phyloP scores from a whole-genome alignment of 257 asterid genomes.

The Oldenlandia corymbosa region DNA sequence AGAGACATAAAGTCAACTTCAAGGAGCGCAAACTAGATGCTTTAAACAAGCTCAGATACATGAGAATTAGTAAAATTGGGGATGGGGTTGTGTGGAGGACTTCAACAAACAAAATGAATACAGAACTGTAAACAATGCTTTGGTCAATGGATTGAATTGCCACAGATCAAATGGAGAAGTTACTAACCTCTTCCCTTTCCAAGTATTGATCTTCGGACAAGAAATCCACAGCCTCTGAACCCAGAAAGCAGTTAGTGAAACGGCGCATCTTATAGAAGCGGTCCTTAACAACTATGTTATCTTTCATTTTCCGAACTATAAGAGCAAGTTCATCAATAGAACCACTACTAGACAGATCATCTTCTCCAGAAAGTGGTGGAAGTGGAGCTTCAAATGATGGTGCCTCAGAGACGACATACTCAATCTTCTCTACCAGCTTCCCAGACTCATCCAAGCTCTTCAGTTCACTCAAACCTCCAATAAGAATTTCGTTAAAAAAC shows the following conservation, averaged over 20 bases:
- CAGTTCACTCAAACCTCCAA: constrained; percentile 68
- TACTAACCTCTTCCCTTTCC: constrained; percentile 80
- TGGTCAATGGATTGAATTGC: not conserved
- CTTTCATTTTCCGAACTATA: constrained; percentile 74
- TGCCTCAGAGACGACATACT: constrained; percentile 58
- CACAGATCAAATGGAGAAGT: constrained; percentile 17
- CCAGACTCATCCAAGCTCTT: constrained; percentile 65
- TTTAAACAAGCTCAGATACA: not conserved
- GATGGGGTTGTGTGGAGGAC: no score
- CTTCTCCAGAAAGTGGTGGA: constrained; percentile 97
- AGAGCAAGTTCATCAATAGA: constrained; percentile 79
- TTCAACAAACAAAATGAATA: no score
- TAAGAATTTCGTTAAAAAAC: constrained; percentile 70
- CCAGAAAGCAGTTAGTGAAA: constrained; percentile 59
- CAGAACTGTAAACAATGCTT: not conserved
- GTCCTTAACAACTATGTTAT: constrained; percentile 47
- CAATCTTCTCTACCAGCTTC: constrained; percentile 70
- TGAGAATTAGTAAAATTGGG: not conserved
- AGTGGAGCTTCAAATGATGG: constrained; percentile 79
- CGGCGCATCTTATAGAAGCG: constrained; percentile 77
- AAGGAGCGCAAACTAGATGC: not conserved
- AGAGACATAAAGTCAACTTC: not conserved
- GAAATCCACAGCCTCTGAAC: constrained; percentile 83
- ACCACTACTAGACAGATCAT: constrained; percentile 70
- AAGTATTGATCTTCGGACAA: constrained; percentile 82